Conservation (phyloP, 805 yeast genomes). For the Wickerhamiella qilinensis region DNA sequence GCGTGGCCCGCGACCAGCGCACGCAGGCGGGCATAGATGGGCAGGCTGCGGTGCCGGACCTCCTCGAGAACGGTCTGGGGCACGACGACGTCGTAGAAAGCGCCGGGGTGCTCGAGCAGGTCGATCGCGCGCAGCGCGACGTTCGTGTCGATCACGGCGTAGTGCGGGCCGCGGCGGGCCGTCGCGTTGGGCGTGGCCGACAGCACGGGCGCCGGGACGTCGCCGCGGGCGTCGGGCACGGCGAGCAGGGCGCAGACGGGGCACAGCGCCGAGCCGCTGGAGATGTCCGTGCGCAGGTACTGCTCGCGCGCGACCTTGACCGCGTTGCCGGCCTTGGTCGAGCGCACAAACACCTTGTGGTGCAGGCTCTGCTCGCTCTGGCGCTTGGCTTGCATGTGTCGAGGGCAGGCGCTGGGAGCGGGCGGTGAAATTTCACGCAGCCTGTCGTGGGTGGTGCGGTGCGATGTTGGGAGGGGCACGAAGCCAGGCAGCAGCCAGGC, state of each 20-base stretch:
- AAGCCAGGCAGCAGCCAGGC: too few relatives aligned
- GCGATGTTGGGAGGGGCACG: too few relatives aligned
- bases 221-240: conserved; percentile 41
- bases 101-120: conserved; percentile 56
- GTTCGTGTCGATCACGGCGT: conserved; percentile 75
- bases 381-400: conserved; percentile 1
- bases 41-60: conserved; percentile 72
- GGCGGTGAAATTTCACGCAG: not conserved
- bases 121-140: conserved; percentile 81
- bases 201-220: conserved; percentile 48
- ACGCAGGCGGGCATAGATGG: conserved; percentile 74
- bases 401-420: not conserved
- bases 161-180: conserved; percentile 48
- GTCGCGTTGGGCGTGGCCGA: conserved; percentile 39
- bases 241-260: conserved; percentile 37
- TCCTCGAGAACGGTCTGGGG: conserved; percentile 94
- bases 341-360: conserved; percentile 72
- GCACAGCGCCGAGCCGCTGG: conserved; percentile 71
- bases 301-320: conserved; percentile 88
- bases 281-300: conserved; percentile 80
- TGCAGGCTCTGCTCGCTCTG: conserved; percentile 14
- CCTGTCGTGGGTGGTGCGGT: too few relatives aligned
- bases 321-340: conserved; percentile 71
- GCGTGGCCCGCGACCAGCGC: conserved; percentile 46
- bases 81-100: conserved; percentile 78